These are phyloP conservation scores for Tuber microsphaerosporum DNA, from an alignment of 495 filamentous ascomycete species.

Conservation along the genomic window DNA sequence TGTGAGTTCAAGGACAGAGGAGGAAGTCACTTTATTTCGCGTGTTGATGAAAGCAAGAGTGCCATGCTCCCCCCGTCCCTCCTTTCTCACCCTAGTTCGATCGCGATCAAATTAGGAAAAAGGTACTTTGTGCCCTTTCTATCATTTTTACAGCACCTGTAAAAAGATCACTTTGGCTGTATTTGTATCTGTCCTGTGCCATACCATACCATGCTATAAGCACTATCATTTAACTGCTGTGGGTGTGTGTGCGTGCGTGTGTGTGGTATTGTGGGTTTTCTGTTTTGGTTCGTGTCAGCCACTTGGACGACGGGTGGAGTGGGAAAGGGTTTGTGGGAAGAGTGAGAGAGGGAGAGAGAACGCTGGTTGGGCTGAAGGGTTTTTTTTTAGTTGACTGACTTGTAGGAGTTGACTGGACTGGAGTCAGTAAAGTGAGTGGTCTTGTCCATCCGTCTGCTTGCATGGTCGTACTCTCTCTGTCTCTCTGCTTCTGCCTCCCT, in stretches of 20 bases:
- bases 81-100: not conserved
- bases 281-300: conserved; percentile 4
- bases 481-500: not conserved
- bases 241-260: not conserved
- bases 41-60: not conserved
- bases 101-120: not conserved
- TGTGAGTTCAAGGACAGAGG: not conserved
- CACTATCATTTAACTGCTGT: not conserved
- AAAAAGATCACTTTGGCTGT: not conserved
- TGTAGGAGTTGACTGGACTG: not conserved
- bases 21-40: conserved; percentile 1
- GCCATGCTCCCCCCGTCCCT: not conserved
- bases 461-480: not conserved
- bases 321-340: not conserved
- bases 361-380: not conserved
- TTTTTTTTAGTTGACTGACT: not conserved
- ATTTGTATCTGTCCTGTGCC: not conserved
- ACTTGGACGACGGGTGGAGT: not conserved
- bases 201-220: not conserved
- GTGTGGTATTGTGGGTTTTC: conserved; percentile 5
- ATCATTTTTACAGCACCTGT: not conserved
- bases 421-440: conserved; percentile 4
- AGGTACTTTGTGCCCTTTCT: not conserved
- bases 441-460: not conserved
- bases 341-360: not conserved